phyloP scores from a whole-genome alignment of 768 basidiomycete species.

The Phanerochaete sordida region DNA sequence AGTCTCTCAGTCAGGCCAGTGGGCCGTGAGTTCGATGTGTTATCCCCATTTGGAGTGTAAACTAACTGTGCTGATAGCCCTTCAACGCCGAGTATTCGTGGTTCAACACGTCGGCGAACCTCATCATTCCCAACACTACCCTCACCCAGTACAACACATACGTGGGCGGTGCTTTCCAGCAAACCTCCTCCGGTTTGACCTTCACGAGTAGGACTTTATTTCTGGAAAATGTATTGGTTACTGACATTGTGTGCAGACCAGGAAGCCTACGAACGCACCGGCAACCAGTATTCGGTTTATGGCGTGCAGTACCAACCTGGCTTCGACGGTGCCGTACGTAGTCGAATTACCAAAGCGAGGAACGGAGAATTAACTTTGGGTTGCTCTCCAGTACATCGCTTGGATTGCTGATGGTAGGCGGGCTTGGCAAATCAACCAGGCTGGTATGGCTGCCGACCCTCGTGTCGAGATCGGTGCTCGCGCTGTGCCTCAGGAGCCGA shows the following conservation, averaged over 20 bases:
- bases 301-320: conserved; percentile 83
- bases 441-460: conserved; percentile 57
- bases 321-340: conserved; percentile 50
- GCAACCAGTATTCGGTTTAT: conserved; percentile 62
- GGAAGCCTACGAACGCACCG: conserved; percentile 58
- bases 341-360: conserved; percentile 51
- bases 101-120: conserved; percentile 60
- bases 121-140: conserved; percentile 50
- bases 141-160: conserved; percentile 60
- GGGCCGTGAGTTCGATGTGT: conserved; percentile 46
- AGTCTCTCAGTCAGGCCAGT: conserved; percentile 86
- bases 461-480: conserved; percentile 61
- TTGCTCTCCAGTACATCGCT: conserved; percentile 57
- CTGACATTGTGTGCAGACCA: conserved; percentile 59
- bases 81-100: conserved; percentile 74
- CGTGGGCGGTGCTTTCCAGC: conserved; percentile 77
- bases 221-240: not conserved
- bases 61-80: conserved; percentile 41
- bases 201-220: conserved; percentile 32
- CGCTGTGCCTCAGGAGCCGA: conserved; percentile 79
- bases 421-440: conserved; percentile 68
- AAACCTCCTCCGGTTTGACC: conserved; percentile 47
- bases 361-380: not conserved
- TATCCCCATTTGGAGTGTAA: conserved; percentile 48
- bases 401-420: conserved; percentile 68